These are phyloP conservation scores for Rhizophora apiculata DNA, from an alignment of 345 rosid species.

Conservation along the genomic window DNA sequence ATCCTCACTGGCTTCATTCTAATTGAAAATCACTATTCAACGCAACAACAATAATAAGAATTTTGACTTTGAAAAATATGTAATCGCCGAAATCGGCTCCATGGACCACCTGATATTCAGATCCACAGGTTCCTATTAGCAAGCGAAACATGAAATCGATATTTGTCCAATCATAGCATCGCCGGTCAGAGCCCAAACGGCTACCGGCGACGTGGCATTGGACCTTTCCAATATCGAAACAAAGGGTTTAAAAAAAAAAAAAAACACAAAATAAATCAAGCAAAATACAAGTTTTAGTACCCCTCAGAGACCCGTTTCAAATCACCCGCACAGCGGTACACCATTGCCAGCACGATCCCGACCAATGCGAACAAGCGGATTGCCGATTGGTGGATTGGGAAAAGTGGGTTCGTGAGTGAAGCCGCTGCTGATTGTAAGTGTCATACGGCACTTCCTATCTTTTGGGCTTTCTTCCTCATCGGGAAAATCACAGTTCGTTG, in stretches of 20 bases:
- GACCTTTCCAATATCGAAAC: constrained; percentile 14
- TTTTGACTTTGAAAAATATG: constrained; percentile 4
- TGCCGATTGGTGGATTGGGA: constrained; percentile 22
- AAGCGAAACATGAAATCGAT: constrained; percentile 42
- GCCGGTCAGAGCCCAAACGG: constrained; percentile 44
- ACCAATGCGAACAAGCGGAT: background rate
- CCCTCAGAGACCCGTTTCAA: constrained; percentile 56
- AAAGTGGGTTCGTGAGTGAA: constrained; percentile 8
- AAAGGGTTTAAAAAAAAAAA: background rate
- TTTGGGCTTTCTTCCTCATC: constrained; percentile 46
- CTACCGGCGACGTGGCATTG: constrained; percentile 66
- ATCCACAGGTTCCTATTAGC: constrained; percentile 66
- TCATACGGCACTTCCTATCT: constrained; percentile 66
- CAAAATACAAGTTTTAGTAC: background rate
- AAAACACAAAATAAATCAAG: background rate
- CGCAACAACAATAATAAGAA: background rate
- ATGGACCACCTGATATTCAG: constrained; percentile 22
- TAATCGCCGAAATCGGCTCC: constrained; percentile 69
- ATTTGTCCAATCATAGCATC: constrained; percentile 59
- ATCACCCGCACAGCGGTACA: constrained; percentile 36
- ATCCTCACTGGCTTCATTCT: constrained; percentile 49
- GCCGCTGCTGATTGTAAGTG: constrained; percentile 34
- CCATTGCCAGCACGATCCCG: constrained; percentile 20
- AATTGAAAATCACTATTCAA: constrained; percentile 16
- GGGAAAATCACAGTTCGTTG: constrained; percentile 13